Conservation (phyloP, 495 filamentous ascomycete genomes). For the Xylaria venustula region DNA sequence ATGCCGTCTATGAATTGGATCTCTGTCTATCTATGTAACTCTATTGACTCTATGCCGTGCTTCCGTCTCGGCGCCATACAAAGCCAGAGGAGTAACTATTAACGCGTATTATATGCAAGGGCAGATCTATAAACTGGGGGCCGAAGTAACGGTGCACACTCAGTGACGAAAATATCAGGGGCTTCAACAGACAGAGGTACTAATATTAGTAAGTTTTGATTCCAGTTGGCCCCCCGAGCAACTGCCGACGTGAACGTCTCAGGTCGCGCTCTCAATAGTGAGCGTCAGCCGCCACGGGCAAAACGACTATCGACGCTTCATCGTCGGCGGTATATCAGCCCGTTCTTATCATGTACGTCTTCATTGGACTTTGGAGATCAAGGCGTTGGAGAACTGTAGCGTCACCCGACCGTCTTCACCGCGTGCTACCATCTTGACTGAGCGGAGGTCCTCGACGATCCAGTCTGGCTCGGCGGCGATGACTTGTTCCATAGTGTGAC, state of each 20-base stretch:
- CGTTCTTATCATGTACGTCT: background rate
- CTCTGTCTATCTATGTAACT: constrained; percentile 5
- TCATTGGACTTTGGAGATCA: constrained; percentile 17
- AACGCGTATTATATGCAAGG: background rate
- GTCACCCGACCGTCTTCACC: constrained; percentile 46
- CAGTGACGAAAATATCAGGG: background rate
- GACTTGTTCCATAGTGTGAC: constrained; percentile 72
- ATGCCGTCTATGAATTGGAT: background rate
- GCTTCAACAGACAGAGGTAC: background rate
- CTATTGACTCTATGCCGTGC: background rate
- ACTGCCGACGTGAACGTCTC: background rate
- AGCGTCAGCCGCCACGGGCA: background rate
- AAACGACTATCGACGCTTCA: constrained; percentile 10
- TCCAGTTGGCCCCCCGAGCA: background rate
- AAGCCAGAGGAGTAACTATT: background rate
- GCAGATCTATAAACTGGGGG: constrained; percentile 5
- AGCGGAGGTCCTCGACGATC: constrained; percentile 77
- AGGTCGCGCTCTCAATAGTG: background rate
- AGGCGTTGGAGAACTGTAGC: constrained; percentile 48
- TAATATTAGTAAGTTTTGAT: background rate
- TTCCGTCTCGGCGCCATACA: background rate
- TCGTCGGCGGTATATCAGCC: background rate
- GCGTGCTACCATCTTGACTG: constrained; percentile 56
- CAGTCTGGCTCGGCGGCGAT: constrained; percentile 77
- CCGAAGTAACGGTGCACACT: background rate